These are phyloP conservation scores for Trichoderma hamatum DNA, from an alignment of 2,329 filamentous ascomycete genomes.

Conservation along the genomic window DNA sequence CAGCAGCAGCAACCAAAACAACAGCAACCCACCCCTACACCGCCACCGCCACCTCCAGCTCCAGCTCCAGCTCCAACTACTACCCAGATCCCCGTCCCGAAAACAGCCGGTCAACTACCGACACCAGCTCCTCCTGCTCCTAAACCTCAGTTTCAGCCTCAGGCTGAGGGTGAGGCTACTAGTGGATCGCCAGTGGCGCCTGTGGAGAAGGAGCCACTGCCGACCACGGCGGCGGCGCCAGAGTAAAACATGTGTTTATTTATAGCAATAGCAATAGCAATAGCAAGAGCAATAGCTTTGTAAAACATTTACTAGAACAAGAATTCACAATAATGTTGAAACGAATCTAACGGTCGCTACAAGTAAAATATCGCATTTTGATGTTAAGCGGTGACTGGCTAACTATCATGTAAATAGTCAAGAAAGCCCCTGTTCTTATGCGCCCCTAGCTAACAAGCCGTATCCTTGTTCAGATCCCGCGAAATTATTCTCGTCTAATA, in stretches of 20 bases:
- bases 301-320: neutral
- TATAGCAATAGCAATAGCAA: neutral
- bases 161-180: neutral
- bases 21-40: neutral
- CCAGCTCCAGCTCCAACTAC: too few species aligned
- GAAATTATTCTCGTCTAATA: neutral
- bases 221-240: neutral
- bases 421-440: neutral
- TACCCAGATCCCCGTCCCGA: neutral
- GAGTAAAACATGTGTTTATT: neutral
- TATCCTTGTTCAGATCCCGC: neutral
- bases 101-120: neutral
- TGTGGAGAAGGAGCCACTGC: neutral
- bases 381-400: neutral
- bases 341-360: neutral
- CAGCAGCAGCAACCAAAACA: neutral
- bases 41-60: neutral
- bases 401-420: neutral
- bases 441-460: neutral
- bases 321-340: neutral
- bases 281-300: neutral
- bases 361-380: neutral
- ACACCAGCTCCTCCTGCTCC: slow-evolving; percentile 5
- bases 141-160: neutral
- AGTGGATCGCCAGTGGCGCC: neutral